Base-by-base conservation (phyloP, 2,329 filamentous ascomycete species). In the Paracorniculantispora psalliotae region DNA sequence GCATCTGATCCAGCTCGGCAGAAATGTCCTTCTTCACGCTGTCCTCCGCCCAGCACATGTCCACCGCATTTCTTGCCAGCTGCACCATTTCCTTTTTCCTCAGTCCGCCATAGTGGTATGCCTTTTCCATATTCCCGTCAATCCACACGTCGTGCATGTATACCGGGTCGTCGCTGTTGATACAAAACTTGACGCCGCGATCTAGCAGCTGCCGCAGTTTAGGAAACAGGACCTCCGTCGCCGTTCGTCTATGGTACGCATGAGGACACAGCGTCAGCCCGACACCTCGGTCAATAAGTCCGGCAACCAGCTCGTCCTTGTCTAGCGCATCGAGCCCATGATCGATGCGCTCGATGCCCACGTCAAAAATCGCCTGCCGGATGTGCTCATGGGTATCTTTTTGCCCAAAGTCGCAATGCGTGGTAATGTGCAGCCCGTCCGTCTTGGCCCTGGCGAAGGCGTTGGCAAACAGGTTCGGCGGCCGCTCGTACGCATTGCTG, bases 121-220 rank as follows among this genome's bases (percentile, higher is more conserved):
- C 69, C 63, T 80, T 72, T 52, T 76, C 62, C 70, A 81, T 67
- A 55, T 79, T 79, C 12, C 78, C 75, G 60, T 75, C 67, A 26
- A 81, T 68, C 78, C 78, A 81, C 37, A 77, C 75, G 59, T 81
- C 85, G 3, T 87, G 86, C 72, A 91, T 91, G 67, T 89, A 89
- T 12, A 84, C 86, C 59, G 86, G 86, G 67, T 89, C 86, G 66
- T 90, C 87, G 64, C 83, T 87, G 69, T 90, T 90, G 69, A 90
- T 83, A 59, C 82, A 86, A 69, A 90, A 89, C 62, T 73, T 79
- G 48, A 90, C 82, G 0, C 85, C 84, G 6, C 73, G 73, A 44
- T 87, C 80, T 30, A 90, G 69, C 63, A 89, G 85, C 57, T 73
- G 74, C 25, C 84, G 60, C 33, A 66, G 49, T 51, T 65, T 63